Evolutionary conservation across 768 basidiomycete species (phyloP), one percentile per base, ranked within the genome.

Genomic region (Termitomyces sp.): DNA sequence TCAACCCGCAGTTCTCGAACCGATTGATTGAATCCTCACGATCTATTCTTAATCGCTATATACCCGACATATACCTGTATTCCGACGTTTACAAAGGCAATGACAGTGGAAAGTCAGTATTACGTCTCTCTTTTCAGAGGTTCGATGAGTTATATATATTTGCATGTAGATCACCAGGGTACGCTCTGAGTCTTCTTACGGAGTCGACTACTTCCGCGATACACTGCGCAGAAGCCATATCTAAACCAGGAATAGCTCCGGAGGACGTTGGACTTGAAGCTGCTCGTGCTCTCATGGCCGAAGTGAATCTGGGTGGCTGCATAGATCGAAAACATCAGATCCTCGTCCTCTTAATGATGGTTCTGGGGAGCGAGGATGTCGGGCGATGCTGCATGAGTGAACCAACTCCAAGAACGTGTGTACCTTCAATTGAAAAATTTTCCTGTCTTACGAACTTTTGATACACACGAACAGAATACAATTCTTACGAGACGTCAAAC

Each of bases 81-180:
- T 96, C 97, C 4, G 97, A 99, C 62, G 94, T 98, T 24, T 98
- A 97, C 74, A 96, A 97, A 69, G 95, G 95, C 7, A 91, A 92
- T 18, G 97, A 98, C 60, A 94, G 93, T 63, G 96, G 96, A 71
- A 98, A 94, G 95, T 95, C 63, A 60, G 94, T 74, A 0, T 27
- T 48, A 5, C 8, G 14, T 34, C 9, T 43, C 3, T 48, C 7
- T 18, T 16, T 13, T 24, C 10, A 12, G 18, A 27, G 20, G 46
- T 39, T 4, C 50, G 3, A 22, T 41, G 4, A 39, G 18, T 27
- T 12, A 44, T 10, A 5, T 39, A 22, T 44, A 12, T 52, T 12
- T 18, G n/a, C n/a, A 53, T 26, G 37, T 62, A 97, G 94, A 73
- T 99, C 97, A 0, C 97, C 97, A 6, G 97, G 96, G 0, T 99